Evolutionary conservation across 2,329 filamentous ascomycete species (phyloP).

Genomic region (Tolypocladium sp.): DNA sequence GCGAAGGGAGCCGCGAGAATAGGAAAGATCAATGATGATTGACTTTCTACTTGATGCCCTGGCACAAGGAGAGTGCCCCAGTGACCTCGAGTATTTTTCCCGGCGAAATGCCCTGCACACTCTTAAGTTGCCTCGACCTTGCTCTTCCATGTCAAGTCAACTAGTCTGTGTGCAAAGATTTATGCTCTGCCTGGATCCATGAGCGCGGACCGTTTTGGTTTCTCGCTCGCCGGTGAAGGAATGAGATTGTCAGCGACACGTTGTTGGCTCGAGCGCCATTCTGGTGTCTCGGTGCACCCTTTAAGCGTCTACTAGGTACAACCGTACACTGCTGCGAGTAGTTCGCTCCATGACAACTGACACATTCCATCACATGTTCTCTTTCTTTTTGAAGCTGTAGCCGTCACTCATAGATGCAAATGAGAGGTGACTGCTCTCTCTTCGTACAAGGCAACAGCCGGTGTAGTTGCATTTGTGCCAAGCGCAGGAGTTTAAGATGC

Average conservation of each 20-base stretch:
- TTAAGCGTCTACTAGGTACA: conserved; percentile 27
- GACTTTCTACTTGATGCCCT: background rate
- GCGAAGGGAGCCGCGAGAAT: conserved; percentile 34
- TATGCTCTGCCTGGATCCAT: conserved; percentile 34
- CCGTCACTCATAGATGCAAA: background rate
- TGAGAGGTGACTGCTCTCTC: background rate
- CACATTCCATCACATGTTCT: conserved; percentile 12
- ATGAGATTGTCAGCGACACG: conserved; percentile 20
- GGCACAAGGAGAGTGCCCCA: background rate
- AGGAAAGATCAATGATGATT: conserved; percentile 20
- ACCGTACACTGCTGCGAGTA: conserved; percentile 17
- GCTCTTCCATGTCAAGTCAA: conserved; percentile 75
- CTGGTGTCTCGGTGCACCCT: conserved; percentile 15
- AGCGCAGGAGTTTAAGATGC: background rate
- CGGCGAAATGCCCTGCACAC: conserved; percentile 53
- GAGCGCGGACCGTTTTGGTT: conserved; percentile 43
- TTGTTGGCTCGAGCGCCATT: conserved; percentile 15
- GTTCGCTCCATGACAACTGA: conserved; percentile 16
- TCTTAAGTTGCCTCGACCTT: conserved; percentile 90
- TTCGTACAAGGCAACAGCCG: background rate
- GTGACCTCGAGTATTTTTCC: background rate
- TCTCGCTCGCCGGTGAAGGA: conserved; percentile 14
- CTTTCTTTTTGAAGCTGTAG: background rate
- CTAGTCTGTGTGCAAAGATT: conserved; percentile 95
- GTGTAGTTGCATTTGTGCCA: background rate